Percentiles rank a stretch among this genome's conserved stretches.
Evolutionary conservation across 345 rosid genomes (phyloP).

Genomic region (Linum trigynum): DNA sequence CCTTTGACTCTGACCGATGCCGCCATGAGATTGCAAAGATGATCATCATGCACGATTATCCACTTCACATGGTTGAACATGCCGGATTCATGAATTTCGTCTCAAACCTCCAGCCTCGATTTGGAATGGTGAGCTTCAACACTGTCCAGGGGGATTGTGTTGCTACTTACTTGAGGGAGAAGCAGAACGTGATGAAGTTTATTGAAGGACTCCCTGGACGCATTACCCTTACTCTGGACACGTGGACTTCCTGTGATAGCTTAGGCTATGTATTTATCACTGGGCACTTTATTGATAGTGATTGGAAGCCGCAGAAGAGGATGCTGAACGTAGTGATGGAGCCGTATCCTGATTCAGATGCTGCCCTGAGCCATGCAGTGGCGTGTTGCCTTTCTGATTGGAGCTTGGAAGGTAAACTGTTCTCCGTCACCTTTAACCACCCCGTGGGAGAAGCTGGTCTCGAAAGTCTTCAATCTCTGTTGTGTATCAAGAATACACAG

Average conservation of each 20-base stretch:
- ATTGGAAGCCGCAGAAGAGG: conserved; percentile 17
- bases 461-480: conserved; percentile 48
- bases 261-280: conserved; percentile 61
- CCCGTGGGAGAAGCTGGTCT: conserved; percentile 32
- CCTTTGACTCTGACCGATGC: conserved; percentile 64
- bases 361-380: conserved; percentile 43
- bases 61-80: conserved; percentile 76
- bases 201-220: conserved; percentile 55
- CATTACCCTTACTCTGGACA: conserved; percentile 59
- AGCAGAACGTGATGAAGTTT: conserved; percentile 23
- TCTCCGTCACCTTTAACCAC: too few species aligned
- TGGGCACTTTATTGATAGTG: conserved; percentile 62
- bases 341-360: conserved; percentile 63
- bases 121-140: conserved; percentile 15
- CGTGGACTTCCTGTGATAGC: conserved; percentile 53
- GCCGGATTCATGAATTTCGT: conserved; percentile 61
- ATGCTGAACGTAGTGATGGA: conserved; percentile 65
- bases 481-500: conserved; percentile 53
- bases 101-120: conserved; percentile 63
- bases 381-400: too few species aligned
- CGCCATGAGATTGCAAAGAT: conserved; percentile 71
- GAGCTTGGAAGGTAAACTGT: too few species aligned
- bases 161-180: conserved; percentile 58
- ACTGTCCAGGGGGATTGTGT: conserved; percentile 82
- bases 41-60: conserved; percentile 85